phyloP scores from a whole-genome alignment of 2,329 filamentous ascomycete genomes.

The Aphanocladium album region DNA sequence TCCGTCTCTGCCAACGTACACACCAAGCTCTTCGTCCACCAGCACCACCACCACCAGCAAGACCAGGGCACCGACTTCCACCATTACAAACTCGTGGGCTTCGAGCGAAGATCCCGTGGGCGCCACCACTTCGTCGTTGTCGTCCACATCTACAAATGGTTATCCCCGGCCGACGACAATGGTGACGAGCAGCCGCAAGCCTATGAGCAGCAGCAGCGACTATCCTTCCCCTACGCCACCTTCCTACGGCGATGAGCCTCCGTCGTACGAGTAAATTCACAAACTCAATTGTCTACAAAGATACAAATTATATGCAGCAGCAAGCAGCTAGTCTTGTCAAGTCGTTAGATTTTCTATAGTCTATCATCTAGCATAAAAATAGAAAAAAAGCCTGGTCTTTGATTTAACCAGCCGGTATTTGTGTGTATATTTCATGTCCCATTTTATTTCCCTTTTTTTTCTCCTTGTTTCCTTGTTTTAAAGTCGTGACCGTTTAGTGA shows the following conservation, averaged over 20 bases:
- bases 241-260: background rate
- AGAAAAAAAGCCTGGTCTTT: background rate
- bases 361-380: constrained; percentile 12
- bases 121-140: background rate
- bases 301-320: background rate
- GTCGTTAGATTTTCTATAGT: constrained; percentile 12
- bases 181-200: constrained; percentile 2
- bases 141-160: background rate
- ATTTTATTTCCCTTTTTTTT: background rate
- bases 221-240: background rate
- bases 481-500: constrained; percentile 17
- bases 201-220: background rate
- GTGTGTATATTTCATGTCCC: background rate
- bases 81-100: background rate
- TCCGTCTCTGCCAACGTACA: background rate
- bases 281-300: background rate
- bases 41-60: background rate
- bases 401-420: background rate
- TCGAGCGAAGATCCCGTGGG: background rate
- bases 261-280: background rate
- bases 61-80: background rate
- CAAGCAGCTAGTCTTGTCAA: background rate
- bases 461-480: background rate
- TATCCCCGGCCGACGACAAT: background rate
- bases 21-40: background rate